Evolutionary conservation across 768 basidiomycete genomes (phyloP), one percentile per base, ranked within the genome.

Genomic region (Collybia nuda): DNA sequence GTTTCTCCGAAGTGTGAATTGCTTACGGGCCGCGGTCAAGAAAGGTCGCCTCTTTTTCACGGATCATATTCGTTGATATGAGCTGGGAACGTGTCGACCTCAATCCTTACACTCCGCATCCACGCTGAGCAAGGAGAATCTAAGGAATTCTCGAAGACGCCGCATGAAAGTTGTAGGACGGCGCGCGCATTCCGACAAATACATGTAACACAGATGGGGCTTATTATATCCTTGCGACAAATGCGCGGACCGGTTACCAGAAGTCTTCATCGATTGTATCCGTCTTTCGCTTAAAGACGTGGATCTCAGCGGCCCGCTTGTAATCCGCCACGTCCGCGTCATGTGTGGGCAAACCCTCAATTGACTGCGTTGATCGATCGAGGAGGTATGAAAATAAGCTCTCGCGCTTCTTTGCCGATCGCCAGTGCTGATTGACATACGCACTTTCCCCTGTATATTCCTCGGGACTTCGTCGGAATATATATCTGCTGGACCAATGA

Each of bases 321-420:
- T 36, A 42, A 46, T 35, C 48, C 50, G 50, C 37, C 32, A 40
- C 29, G 44, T 23, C 51, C 52, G 29, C 29, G 17, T 38, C 35
- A 26, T 35, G 55, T 32, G 29, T 19, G 37, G 17, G 32, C 38
- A 32, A 32, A 32, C 24, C 44, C 39, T 36, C 42, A 45, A 32
- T 19, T 8, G 18, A 41, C 42, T 32, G 36, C 38, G 47, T 40
- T 51, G 53, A 62, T 64, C 51, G 61, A 66, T 66, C 63, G 63
- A 65, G 58, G 51, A 53, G 39, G 50, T 35, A 53, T 56, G 52
- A 58, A 67, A 67, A 66, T 68, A 69, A 67, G 68, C 68, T 68
- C 52, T 42, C 22, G 42, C 38, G 47, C 60, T 64, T 59, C 59
- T 59, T 54, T 56, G 36, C 58, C 56, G 49, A 58, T 52, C 54